Conservation (phyloP, 1,284 basidiomycete genomes). For the Cryptococcus sp. region DNA sequence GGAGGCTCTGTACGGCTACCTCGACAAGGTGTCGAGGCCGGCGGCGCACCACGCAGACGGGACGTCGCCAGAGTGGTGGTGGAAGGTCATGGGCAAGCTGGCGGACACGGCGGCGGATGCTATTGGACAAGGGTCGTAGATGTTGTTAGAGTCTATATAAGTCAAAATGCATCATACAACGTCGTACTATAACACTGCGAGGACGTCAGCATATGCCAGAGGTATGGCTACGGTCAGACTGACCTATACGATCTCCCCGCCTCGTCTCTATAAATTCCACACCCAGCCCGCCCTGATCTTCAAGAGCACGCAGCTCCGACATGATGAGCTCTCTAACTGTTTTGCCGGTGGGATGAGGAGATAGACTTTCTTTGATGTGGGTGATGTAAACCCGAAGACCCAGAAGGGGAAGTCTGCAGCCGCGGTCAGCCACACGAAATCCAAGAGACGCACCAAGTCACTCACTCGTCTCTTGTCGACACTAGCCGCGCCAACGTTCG, state of each 20-base stretch:
- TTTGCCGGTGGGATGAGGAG: conserved; percentile 40
- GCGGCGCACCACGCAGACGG: conserved; percentile 10
- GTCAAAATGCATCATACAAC: not conserved
- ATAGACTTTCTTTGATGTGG: conserved; percentile 46
- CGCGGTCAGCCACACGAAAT: not conserved
- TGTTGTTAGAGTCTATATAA: too few species aligned
- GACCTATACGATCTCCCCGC: conserved; percentile 42
- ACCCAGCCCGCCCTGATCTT: conserved; percentile 29
- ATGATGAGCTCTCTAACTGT: conserved; percentile 36
- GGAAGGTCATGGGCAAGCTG: conserved; percentile 16
- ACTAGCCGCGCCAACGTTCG: conserved; percentile 30
- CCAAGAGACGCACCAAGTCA: not conserved
- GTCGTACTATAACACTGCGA: not conserved
- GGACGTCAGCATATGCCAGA: not conserved
- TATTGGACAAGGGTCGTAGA: conserved; percentile 7
- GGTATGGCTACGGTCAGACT: conserved; percentile 8
- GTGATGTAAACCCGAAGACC: conserved; percentile 44
- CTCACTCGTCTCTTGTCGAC: conserved; percentile 1
- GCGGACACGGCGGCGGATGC: conserved; percentile 14
- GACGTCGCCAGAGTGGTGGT: conserved; percentile 20
- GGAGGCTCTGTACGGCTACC: conserved; percentile 6
- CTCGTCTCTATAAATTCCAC: conserved; percentile 37
- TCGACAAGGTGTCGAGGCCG: conserved; percentile 7
- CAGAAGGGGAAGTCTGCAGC: conserved; percentile 25
- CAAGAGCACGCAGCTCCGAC: conserved; percentile 33